phyloP scores from a whole-genome alignment of 768 basidiomycete genomes.

The Tricholoma furcatifolium region DNA sequence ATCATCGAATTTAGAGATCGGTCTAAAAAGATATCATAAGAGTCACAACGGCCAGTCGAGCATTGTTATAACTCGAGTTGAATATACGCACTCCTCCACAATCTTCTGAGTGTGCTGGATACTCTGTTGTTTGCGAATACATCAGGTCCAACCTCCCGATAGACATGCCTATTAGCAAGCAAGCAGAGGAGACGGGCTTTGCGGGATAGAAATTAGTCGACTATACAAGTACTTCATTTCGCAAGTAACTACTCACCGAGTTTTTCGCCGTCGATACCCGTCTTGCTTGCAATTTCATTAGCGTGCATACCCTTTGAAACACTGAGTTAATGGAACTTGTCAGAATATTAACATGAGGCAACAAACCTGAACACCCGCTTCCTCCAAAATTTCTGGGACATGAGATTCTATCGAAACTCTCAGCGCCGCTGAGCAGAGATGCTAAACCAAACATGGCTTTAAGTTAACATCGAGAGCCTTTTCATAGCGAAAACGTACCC shows the following conservation, averaged over 20 bases:
- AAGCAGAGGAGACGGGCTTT: no score
- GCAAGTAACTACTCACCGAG: slow-evolving; percentile 27
- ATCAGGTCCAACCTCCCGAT: no score
- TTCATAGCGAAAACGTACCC: slow-evolving; percentile 16
- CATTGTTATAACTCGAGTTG: not conserved
- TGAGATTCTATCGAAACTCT: slow-evolving; percentile 21
- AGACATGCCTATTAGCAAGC: no score
- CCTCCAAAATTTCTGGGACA: slow-evolving; percentile 30
- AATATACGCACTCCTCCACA: slow-evolving; percentile 21
- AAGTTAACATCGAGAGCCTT: not conserved
- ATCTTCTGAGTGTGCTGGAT: slow-evolving; percentile 29
- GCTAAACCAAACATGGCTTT: slow-evolving; percentile 8
- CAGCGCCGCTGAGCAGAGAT: no score
- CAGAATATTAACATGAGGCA: not conserved
- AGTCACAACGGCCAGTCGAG: not conserved
- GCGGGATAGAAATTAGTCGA: not conserved
- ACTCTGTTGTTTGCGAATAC: no score
- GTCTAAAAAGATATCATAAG: slow-evolving; percentile 18
- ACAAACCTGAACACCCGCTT: no score
- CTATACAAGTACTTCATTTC: no score
- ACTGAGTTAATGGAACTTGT: not conserved
- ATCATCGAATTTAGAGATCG: slow-evolving; percentile 24
- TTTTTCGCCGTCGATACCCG: no score
- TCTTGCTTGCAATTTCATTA: no score
- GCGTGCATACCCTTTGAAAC: no score